Base-by-base conservation (phyloP, 495 filamentous ascomycete species). In the Lasiosphaeria hispida region DNA sequence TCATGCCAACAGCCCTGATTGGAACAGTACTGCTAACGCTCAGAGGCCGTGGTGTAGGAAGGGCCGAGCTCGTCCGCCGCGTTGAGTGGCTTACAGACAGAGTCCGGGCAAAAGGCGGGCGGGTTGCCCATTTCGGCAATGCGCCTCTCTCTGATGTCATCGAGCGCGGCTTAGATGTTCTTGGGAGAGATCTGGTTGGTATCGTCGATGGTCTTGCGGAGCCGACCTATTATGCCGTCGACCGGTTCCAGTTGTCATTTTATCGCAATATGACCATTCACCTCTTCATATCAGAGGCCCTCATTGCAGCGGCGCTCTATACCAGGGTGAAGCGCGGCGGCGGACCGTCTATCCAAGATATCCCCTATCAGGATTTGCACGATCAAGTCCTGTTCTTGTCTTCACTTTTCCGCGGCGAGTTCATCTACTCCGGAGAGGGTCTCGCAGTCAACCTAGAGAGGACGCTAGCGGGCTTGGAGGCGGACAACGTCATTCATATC, bases 251-350 rank as follows among this genome's bases (percentile, higher is more conserved):
- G 65, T 82, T 98, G 8, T 94, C 89, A 0, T 98, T 97, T 73
- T 98, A 97, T 71, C 86, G 94, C 41, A 98, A 98, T 70, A 97
- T 97, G 93, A 95, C 92, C 1, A 98, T 98, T 51, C 94, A 98
- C 67, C 83, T 98, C 2, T 98, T 98, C 69, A 92, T 97, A 52
- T 87, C 88, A 1, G 91, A 97, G 60, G 88, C 93, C 0, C 77
- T 97, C 1, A 88, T 98, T 2, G 91, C 88, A 14, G 90, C 87
- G 13, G 88, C 87, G 30, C 87, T 98, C 78, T 97, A 97, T 70
- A 92, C 87, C 0, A 80, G 84, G 37, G 86, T 97, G 37, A 98
- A 97, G 71, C 83, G 85, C 63, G 93, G 94, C 15, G 92, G 93
- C 14, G 90, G 88, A 0, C 88, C 89, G 0, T 79, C 86, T 0